Conservation (phyloP, 140 eudicot genomes). For the Anethum foeniculum region DNA sequence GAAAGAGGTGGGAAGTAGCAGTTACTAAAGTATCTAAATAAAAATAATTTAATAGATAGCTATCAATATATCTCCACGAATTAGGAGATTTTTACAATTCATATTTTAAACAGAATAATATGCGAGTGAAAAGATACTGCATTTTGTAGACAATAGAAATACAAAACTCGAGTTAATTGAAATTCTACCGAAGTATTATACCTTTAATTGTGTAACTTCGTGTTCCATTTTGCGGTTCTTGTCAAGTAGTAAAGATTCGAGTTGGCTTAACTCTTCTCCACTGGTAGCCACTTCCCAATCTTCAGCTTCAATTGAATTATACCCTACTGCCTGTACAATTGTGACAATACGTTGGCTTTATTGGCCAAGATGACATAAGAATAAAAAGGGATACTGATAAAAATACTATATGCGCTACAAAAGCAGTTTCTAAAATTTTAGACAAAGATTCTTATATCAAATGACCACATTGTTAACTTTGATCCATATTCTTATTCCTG, state of each 20-base stretch:
- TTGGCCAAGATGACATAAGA: background rate
- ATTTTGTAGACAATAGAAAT: background rate
- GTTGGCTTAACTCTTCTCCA: conserved; percentile 98
- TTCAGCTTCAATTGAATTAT: conserved; percentile 98
- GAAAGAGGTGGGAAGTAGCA: conserved; percentile 19
- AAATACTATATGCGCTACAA: background rate
- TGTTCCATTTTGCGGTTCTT: conserved; percentile 99
- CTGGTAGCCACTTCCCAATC: conserved; percentile 99
- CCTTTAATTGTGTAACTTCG: conserved; percentile 90
- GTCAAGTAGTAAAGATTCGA: conserved; percentile 83
- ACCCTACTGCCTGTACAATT: conserved; percentile 86
- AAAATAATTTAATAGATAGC: background rate
- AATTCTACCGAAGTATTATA: conserved; percentile 19
- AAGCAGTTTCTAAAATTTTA: background rate
- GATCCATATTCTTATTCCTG: background rate
- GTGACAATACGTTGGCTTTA: conserved; percentile 2
- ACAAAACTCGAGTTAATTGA: background rate
- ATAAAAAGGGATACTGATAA: background rate
- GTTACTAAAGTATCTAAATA: conserved; percentile 2
- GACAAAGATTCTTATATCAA: background rate
- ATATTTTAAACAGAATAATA: background rate
- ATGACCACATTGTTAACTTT: background rate
- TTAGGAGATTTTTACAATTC: background rate
- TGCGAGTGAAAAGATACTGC: background rate
- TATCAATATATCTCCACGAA: background rate